These are phyloP conservation scores for Incumbomyces lentus DNA, from an alignment of 2,329 filamentous ascomycete genomes.

Conservation along the genomic window DNA sequence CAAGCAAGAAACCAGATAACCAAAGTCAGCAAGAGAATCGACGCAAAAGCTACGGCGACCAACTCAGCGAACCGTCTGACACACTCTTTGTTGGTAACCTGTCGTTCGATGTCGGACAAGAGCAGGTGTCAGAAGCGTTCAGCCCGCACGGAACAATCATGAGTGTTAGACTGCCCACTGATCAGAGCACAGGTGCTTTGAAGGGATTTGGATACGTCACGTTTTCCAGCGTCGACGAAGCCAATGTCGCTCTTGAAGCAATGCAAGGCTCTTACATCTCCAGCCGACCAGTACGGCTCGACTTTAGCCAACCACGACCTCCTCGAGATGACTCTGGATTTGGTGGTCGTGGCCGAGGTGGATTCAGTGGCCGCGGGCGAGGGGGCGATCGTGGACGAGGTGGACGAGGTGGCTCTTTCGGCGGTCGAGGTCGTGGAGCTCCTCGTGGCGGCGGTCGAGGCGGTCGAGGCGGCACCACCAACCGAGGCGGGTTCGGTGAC, in stretches of 20 bases:
- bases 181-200: slow-evolving; percentile 68
- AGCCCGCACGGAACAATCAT: slow-evolving; percentile 58
- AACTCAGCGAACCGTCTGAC: slow-evolving; percentile 66
- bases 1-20: slow-evolving; percentile 53
- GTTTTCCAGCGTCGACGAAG: slow-evolving; percentile 73
- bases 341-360: slow-evolving; percentile 40
- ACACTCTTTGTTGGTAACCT: slow-evolving; percentile 91
- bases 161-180: slow-evolving; percentile 78
- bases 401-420: slow-evolving; percentile 38
- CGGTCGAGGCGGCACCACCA: slow-evolving; percentile 35
- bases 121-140: slow-evolving; percentile 65
- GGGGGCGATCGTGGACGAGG: slow-evolving; percentile 38
- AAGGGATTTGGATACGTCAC: slow-evolving; percentile 92
- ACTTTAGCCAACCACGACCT: slow-evolving; percentile 62
- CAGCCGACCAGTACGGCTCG: slow-evolving; percentile 68
- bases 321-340: slow-evolving; percentile 41
- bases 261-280: slow-evolving; percentile 62
- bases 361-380: slow-evolving; percentile 42
- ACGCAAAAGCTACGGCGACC: slow-evolving; percentile 58
- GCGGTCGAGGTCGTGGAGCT: slow-evolving; percentile 30
- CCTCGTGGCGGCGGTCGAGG: slow-evolving; percentile 27
- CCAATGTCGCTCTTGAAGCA: slow-evolving; percentile 60
- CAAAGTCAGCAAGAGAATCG: slow-evolving; percentile 49
- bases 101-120: slow-evolving; percentile 71
- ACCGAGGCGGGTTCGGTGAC: slow-evolving; percentile 48